Base-by-base conservation (phyloP, 2,329 filamentous ascomycete genomes). In the Myriosclerotinia scirpicola region DNA sequence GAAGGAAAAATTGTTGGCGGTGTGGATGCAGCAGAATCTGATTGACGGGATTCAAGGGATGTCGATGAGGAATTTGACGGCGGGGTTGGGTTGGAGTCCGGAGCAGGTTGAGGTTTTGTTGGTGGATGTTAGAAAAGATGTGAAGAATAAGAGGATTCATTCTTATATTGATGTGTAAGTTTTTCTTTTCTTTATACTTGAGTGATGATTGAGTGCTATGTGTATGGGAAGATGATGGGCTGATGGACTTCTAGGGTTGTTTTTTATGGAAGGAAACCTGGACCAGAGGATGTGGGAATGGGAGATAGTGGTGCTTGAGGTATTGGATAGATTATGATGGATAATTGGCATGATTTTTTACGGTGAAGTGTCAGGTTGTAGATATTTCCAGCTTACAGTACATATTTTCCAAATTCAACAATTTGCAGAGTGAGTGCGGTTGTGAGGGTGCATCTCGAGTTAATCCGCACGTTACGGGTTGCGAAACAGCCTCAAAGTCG, bases 1-100 rank as follows among this genome's bases (percentile, higher is more conserved):
- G 7, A 79, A 80, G 36, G 78, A 82, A 60, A 87, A 85, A 72
- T 80, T 85, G 60, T 72, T 85, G 1, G 84, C 83, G 0, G 26
- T 69, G 67, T 73, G 73, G 72, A 67, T 40, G 46, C 63, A 70
- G 63, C 67, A 69, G 22, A 71, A 75, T 67, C 59, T 67, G 11
- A 46, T 71, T 20, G 67, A 70, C 52, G 72, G 70, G 1, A 20
- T 74, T 3, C 60, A 71, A 22, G 70, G 68, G 42, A 52, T 78
- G 67, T 72, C 68, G 34, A 69, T 75, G 67, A 76, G 77, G 9
- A 70, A 79, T 26, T 78, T 80, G 70, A 80, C 77, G 4, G 73
- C 77, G 7, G 71, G 76, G n/a, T 72, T 80, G 50, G 77, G 77
- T 1, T 80, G 78, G 78, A 73, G 68, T 0, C 72, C 76, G 40